These are phyloP conservation scores for Kwoniella shivajii DNA, from an alignment of 1,284 basidiomycete genomes.

Conservation along the genomic window DNA sequence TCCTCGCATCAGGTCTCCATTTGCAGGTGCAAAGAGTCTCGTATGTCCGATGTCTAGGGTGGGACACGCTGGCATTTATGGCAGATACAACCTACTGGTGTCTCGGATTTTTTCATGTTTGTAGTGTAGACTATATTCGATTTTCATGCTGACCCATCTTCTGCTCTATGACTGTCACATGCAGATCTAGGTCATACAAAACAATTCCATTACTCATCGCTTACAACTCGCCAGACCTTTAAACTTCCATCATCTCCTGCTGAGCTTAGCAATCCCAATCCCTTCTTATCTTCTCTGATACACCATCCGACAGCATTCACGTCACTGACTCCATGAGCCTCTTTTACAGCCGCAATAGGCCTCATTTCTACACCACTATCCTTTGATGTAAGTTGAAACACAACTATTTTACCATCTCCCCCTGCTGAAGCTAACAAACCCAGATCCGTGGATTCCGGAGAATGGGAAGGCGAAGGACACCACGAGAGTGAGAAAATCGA, in stretches of 20 bases:
- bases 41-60: too few relatives aligned
- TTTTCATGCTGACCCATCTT: too few relatives aligned
- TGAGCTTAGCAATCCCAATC: constrained; percentile 56
- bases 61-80: too few relatives aligned
- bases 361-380: constrained; percentile 17
- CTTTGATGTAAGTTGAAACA: constrained; percentile 56
- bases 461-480: constrained; percentile 15
- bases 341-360: constrained; percentile 38
- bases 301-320: constrained; percentile 61
- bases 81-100: too few relatives aligned
- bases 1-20: too few relatives aligned
- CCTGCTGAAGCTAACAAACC: constrained; percentile 59
- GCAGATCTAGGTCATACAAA: neutral
- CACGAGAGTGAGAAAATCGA: constrained; percentile 48
- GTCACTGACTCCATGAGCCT: constrained; percentile 58
- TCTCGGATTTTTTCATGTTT: too few relatives aligned
- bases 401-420: constrained; percentile 60
- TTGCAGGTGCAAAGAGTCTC: too few relatives aligned
- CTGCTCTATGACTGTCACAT: too few relatives aligned
- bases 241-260: constrained; percentile 62
- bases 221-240: constrained; percentile 56
- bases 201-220: constrained; percentile 11
- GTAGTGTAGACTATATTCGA: too few relatives aligned
- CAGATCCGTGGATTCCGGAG: constrained; percentile 32
- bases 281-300: constrained; percentile 35